Conservation (phyloP, 2,329 filamentous ascomycete species). For the Teratosphaeriaceae sp. region DNA sequence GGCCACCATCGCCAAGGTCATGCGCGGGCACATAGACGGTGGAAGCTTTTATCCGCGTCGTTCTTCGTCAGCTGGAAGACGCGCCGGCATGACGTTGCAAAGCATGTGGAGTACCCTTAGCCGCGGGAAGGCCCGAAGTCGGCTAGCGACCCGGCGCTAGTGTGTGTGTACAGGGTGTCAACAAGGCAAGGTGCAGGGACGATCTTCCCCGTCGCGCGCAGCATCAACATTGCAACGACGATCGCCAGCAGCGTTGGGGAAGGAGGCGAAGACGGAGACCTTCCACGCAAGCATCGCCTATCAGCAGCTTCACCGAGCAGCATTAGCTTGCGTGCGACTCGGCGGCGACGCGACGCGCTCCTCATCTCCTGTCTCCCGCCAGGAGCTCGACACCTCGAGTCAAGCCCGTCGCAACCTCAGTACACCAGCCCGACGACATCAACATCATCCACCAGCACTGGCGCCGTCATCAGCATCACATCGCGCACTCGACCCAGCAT, state of each 20-base stretch:
- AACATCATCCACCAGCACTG: background rate
- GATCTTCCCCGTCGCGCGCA: background rate
- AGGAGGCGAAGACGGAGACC: background rate
- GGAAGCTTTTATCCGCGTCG: too few relatives aligned
- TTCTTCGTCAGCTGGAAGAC: too few relatives aligned
- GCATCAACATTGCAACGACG: background rate
- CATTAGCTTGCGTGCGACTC: background rate
- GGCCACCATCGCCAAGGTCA: too few relatives aligned
- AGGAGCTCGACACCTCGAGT: background rate
- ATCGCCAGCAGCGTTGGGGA: background rate
- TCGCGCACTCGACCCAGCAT: background rate
- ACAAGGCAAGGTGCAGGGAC: too few relatives aligned
- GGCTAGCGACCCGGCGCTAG: too few relatives aligned
- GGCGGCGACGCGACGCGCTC: background rate
- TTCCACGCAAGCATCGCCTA: slow-evolving; percentile 6
- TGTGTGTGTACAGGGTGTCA: too few relatives aligned
- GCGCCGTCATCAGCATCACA: background rate
- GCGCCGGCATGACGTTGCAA: too few relatives aligned
- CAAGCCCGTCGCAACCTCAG: background rate
- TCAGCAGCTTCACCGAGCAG: slow-evolving; percentile 6
- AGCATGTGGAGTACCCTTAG: too few relatives aligned
- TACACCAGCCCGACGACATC: background rate
- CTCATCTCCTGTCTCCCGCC: too few relatives aligned
- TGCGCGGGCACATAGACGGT: too few relatives aligned
- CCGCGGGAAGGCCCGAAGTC: too few relatives aligned